Evolutionary conservation across 352 stramenopile genomes (phyloP).

Genomic region (Globisporangium takayamanum): DNA sequence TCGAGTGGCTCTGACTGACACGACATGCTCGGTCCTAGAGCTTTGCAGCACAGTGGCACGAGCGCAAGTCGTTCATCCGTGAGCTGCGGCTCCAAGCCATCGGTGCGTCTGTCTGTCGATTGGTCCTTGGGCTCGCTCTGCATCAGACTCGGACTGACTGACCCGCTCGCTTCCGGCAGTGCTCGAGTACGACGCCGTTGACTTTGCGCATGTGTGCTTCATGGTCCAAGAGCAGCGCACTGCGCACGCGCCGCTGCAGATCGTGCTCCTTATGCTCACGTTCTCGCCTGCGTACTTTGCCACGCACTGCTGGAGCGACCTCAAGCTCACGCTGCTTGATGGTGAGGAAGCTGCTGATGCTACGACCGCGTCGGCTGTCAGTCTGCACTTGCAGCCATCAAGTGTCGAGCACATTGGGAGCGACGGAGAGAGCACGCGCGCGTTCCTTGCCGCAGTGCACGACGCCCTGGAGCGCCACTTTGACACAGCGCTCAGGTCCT

Average conservation of each 20-base stretch:
- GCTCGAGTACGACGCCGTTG: constrained; percentile 41
- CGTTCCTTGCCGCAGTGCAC: background rate
- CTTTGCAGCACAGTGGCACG: constrained; percentile 35
- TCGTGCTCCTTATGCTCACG: constrained; percentile 30
- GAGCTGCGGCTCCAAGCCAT: constrained; percentile 25
- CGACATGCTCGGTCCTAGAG: constrained; percentile 13
- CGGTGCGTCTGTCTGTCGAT: constrained; percentile 12
- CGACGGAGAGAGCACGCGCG: background rate
- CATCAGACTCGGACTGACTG: background rate
- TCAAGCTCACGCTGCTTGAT: constrained; percentile 28
- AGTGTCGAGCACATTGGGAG: background rate
- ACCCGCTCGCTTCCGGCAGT: constrained; percentile 16
- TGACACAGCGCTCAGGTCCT: background rate
- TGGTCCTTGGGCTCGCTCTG: background rate
- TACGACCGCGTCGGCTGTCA: background rate
- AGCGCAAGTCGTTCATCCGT: constrained; percentile 29
- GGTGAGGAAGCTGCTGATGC: constrained; percentile 6
- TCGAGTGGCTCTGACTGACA: background rate
- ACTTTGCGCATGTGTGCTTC: constrained; percentile 44
- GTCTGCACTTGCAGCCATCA: background rate
- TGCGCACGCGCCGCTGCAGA: constrained; percentile 23
- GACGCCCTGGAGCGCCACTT: background rate
- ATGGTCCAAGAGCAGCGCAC: constrained; percentile 43
- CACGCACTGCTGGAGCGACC: constrained; percentile 32
- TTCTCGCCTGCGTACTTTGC: constrained; percentile 36